Conservation (phyloP, 805 yeast genomes). For the Ogataea degrootiae region DNA sequence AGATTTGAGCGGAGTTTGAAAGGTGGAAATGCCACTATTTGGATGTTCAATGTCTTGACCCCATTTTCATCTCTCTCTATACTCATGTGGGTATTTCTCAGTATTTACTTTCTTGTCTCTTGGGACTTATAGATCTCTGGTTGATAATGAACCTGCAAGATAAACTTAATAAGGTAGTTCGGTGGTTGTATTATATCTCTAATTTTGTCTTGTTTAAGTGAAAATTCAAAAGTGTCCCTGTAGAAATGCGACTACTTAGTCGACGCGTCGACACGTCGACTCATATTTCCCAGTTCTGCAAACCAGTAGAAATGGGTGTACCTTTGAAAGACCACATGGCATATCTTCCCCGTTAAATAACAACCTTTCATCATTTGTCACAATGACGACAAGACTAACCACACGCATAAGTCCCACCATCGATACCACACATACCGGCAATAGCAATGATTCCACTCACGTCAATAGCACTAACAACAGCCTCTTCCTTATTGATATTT, state of each 20-base stretch:
- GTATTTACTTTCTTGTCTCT: no score
- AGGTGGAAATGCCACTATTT: slow-evolving; percentile 70
- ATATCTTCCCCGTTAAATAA: no score
- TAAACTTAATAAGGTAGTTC: not conserved
- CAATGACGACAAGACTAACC: no score
- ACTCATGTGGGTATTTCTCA: no score
- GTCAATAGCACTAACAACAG: not conserved
- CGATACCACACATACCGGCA: not conserved
- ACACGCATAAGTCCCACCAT: not conserved
- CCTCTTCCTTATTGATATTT: not conserved
- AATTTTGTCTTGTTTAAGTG: not conserved
- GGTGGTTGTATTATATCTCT: not conserved
- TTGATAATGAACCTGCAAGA: not conserved
- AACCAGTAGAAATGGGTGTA: no score
- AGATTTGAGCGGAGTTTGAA: slow-evolving; percentile 70
- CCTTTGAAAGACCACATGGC: no score
- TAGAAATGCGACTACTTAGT: no score
- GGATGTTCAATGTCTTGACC: slow-evolving; percentile 33
- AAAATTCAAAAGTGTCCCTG: no score
- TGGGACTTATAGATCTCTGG: no score
- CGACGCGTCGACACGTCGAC: no score
- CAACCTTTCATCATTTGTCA: no score
- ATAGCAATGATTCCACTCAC: not conserved
- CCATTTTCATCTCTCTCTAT: slow-evolving; percentile 1
- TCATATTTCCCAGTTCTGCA: no score